phyloP scores from a whole-genome alignment of 169 alveolate genomes.

The Besnoitia besnoiti region DNA sequence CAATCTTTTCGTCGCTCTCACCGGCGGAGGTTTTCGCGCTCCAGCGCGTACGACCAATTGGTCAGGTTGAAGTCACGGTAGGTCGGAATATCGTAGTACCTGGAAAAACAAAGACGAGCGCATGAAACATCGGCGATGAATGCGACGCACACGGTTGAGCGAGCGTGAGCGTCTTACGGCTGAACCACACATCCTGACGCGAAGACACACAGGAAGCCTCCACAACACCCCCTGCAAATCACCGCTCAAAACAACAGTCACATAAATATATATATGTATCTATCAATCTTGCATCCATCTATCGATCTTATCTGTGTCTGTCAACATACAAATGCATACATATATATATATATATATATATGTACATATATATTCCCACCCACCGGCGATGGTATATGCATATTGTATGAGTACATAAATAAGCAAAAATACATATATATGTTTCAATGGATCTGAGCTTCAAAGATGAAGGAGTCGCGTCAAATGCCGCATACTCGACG shows the following conservation, averaged over 20 bases:
- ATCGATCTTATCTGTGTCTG: not conserved
- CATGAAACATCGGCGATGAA: too few relatives aligned
- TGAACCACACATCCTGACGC: too few relatives aligned
- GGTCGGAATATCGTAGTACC: constrained; percentile 61
- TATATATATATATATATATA: not conserved
- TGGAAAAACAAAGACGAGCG: not conserved
- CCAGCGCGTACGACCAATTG: constrained; percentile 61
- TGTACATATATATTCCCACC: not conserved
- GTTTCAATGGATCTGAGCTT: not conserved
- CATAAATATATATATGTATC: not conserved
- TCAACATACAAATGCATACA: not conserved
- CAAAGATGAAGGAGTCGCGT: too few relatives aligned
- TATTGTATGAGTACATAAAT: not conserved
- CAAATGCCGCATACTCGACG: too few relatives aligned
- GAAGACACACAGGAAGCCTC: not conserved
- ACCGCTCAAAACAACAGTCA: not conserved
- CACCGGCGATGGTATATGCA: not conserved
- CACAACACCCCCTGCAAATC: not conserved
- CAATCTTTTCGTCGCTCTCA: not conserved
- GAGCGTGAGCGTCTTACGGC: too few relatives aligned
- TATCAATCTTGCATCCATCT: not conserved
- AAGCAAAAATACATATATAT: not conserved
- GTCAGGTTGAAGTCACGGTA: constrained; percentile 54
- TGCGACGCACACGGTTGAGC: too few relatives aligned
- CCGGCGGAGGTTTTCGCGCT: constrained; percentile 59